These are phyloP conservation scores for Hypomontagnella monticulosa DNA, from an alignment of 495 filamentous ascomycete species.

Conservation along the genomic window DNA sequence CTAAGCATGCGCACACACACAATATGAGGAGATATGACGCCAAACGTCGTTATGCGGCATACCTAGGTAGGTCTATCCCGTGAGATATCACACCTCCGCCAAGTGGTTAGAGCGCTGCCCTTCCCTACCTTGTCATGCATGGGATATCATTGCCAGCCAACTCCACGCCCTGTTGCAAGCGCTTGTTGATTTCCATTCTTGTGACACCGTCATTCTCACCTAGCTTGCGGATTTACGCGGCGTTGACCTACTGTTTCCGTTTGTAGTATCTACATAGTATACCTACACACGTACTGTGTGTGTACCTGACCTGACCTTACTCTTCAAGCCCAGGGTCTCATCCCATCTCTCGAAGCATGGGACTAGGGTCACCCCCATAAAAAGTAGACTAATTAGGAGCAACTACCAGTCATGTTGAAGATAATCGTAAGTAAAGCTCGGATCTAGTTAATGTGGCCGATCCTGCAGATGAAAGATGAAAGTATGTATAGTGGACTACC, in stretches of 20 bases:
- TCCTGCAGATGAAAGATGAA: conserved; percentile 14
- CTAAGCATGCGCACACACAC: conserved; percentile 19
- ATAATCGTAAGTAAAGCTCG: conserved; percentile 32
- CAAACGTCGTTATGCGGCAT: not conserved
- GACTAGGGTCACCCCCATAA: conserved; percentile 28
- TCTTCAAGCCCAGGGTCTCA: not conserved
- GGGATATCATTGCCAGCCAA: conserved; percentile 13
- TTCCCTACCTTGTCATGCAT: conserved; percentile 10
- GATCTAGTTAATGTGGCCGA: conserved; percentile 23
- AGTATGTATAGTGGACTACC: not conserved
- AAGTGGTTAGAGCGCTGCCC: conserved; percentile 12
- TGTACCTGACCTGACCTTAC: not conserved
- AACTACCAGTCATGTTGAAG: conserved; percentile 27
- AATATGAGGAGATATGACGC: conserved; percentile 3
- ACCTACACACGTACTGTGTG: conserved; percentile 18
- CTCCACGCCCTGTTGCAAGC: conserved; percentile 18
- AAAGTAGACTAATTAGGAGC: conserved; percentile 6
- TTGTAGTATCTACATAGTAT: conserved; percentile 16
- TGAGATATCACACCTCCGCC: conserved; percentile 28
- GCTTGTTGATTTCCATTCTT: conserved; percentile 16
- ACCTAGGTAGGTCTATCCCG: conserved; percentile 1
- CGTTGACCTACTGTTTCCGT: conserved; percentile 17
- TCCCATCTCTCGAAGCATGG: conserved; percentile 21
- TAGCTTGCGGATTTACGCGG: conserved; percentile 4
- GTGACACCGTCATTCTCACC: conserved; percentile 12